A percentile compares a stretch with the other conserved stretches of the same genome.
Evolutionary conservation across 164 flowering plant species (phyloP).

Genomic region (Vitis cinerea): DNA sequence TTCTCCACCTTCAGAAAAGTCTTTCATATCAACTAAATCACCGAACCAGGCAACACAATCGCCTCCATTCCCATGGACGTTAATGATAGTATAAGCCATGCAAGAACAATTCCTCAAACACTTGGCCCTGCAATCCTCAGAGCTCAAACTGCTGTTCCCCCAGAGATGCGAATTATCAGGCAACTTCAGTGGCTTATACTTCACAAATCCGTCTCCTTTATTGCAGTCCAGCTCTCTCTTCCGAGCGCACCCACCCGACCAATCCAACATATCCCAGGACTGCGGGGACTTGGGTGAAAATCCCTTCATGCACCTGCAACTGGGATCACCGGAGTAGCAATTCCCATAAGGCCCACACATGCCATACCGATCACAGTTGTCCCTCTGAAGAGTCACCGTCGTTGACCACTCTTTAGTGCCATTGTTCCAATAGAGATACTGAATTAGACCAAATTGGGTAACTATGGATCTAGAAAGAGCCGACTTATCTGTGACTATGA

Average conservation of each 20-base stretch:
- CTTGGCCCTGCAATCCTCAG: conserved; percentile 10
- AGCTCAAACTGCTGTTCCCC: neutral
- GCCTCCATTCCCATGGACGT: conserved; percentile 1
- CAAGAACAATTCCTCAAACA: conserved; percentile 26
- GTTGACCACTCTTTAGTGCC: conserved; percentile 4
- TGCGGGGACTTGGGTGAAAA: conserved; percentile 6
- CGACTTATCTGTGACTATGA: neutral
- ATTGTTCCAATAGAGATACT: conserved; percentile 14
- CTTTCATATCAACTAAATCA: conserved; percentile 14
- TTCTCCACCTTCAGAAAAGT: conserved; percentile 1
- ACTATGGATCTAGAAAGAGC: conserved; percentile 8
- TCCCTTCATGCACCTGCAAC: conserved; percentile 20
- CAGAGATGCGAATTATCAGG: conserved; percentile 13
- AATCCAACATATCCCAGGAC: conserved; percentile 4
- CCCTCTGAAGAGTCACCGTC: conserved; percentile 1
- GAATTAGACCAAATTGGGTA: conserved; percentile 7
- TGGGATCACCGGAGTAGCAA: conserved; percentile 7
- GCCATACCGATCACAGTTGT: conserved; percentile 18
- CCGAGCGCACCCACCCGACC: conserved; percentile 21
- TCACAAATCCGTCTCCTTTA: conserved; percentile 20
- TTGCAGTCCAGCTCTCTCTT: neutral
- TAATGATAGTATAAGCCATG: conserved; percentile 10
- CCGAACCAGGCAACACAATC: conserved; percentile 22
- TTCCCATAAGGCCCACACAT: conserved; percentile 22
- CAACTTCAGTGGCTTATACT: conserved; percentile 8